Conservation (phyloP, 2,329 filamentous ascomycete genomes). For the Cladosporium sp. region DNA sequence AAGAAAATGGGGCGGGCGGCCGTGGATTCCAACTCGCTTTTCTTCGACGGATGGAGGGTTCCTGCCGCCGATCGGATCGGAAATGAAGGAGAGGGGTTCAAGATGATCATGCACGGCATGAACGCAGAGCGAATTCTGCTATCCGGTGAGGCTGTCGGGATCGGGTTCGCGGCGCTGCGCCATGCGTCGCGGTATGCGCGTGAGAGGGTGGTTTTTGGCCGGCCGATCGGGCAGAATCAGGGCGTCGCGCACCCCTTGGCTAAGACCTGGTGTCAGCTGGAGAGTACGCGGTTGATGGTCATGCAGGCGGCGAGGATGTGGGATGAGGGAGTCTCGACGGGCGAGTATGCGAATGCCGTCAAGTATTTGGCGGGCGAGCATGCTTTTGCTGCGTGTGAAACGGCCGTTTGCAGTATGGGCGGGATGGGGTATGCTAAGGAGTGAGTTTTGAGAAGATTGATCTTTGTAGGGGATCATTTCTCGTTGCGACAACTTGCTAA, state of each 20-base stretch:
- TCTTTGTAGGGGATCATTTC: no score
- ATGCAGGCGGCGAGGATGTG: constrained; percentile 64
- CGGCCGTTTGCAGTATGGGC: constrained; percentile 56
- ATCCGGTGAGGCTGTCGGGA: constrained; percentile 50
- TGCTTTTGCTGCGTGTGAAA: constrained; percentile 59
- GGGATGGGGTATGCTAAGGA: constrained; percentile 64
- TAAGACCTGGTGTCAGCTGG: constrained; percentile 61
- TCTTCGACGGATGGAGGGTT: constrained; percentile 43
- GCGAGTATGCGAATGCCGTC: constrained; percentile 58
- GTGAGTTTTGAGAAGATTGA: no score
- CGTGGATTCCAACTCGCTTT: constrained; percentile 42
- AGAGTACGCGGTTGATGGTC: constrained; percentile 61
- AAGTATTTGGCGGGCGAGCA: constrained; percentile 68
- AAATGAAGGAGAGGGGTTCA: constrained; percentile 42
- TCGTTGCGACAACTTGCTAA: neutral
- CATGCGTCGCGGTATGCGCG: constrained; percentile 61
- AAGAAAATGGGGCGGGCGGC: constrained; percentile 44
- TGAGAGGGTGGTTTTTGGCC: constrained; percentile 62
- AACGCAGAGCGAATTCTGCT: constrained; percentile 73
- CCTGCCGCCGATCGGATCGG: constrained; percentile 39
- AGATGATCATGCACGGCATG: constrained; percentile 67
- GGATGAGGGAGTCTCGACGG: constrained; percentile 48
- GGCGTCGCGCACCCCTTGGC: constrained; percentile 63
- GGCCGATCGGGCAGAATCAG: constrained; percentile 64
- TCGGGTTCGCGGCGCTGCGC: constrained; percentile 43